Evolutionary conservation across 2,329 filamentous ascomycete genomes (phyloP), one percentile per base, ranked within the genome.

Genomic region (Claviceps sp.): DNA sequence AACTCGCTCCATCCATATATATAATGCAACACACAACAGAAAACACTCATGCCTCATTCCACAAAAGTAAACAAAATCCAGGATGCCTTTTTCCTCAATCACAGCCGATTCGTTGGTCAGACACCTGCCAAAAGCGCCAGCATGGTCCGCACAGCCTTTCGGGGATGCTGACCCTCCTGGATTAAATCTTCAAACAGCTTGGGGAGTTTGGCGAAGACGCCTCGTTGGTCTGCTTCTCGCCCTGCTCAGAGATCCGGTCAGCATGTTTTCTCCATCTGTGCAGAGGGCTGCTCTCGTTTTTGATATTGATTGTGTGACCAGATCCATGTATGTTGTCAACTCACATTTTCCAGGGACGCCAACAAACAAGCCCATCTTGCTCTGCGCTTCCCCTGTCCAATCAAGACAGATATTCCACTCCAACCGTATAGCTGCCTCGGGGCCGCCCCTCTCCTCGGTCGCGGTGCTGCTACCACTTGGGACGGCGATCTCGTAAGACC

Each of bases 351-450:
- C 71, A 0, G 83, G 83, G 42, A 81, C 68, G 4, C 76, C 75
- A 2, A 80, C 68, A 55, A 78, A 62, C 11, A 82, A 69, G 4
- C 67, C 68, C 16, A 86, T 65, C 45, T 70, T 69, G 57, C 77
- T 85, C 59, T 77, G 75, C 4, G 80, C 83, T 60, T 87, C 84
- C 5, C 84, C 84, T 0, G 82, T 83, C 83, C 83, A 87, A 63
- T 87, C 83, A 59, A 87, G 85, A 2, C 66, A 65, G 44, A 85
- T 80, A 46, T 65, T 69, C 84, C 84, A 88, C 52, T 74, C 70
- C 1, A 87, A 66, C 26, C 78, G 73, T 4, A 82, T 51, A 11
- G 70, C 62, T 2, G 75, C 68, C 9, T 67, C 54, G 1, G 63
- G 61, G 1, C 68, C 62, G 47, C 65, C 52, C 68, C 57, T 6